Conservation (phyloP, 768 basidiomycete species). For the Termitomyces sp. region DNA sequence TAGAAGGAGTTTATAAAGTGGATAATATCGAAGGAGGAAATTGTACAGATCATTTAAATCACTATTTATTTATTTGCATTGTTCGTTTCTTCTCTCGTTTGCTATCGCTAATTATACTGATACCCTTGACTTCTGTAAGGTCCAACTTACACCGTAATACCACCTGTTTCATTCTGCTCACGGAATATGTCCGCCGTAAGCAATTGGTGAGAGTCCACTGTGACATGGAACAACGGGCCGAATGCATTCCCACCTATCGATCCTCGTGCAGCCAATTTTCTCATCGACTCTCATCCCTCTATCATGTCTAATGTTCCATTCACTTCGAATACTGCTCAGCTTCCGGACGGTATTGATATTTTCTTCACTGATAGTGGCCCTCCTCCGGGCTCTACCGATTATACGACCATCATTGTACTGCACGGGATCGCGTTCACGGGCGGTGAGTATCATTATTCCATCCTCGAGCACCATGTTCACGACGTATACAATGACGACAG, state of each 20-base stretch:
- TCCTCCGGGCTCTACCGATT: constrained; percentile 23
- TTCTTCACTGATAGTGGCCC: constrained; percentile 34
- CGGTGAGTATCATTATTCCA: constrained; percentile 21
- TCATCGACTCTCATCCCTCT: not conserved
- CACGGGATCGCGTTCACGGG: constrained; percentile 33
- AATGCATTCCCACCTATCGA: not conserved
- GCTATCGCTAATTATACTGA: not conserved
- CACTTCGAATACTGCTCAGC: constrained; percentile 6
- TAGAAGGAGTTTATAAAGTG: not conserved
- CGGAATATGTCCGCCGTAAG: not conserved
- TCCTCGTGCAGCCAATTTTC: not conserved
- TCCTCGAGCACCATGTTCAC: not conserved
- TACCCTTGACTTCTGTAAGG: not conserved
- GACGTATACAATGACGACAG: constrained; percentile 1
- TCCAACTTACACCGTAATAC: constrained; percentile 3
- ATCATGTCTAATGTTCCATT: not conserved
- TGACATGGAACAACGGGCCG: not conserved
- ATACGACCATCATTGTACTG: constrained; percentile 32
- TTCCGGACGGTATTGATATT: constrained; percentile 23
- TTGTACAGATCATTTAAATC: constrained; percentile 2
- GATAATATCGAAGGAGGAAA: not conserved
- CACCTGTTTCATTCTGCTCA: not conserved
- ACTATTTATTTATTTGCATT: constrained; percentile 5
- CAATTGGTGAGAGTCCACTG: not conserved
- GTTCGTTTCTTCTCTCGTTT: constrained; percentile 2